These are phyloP conservation scores for Porodaedalea pini DNA, from an alignment of 1,284 basidiomycete species.

Conservation along the genomic window DNA sequence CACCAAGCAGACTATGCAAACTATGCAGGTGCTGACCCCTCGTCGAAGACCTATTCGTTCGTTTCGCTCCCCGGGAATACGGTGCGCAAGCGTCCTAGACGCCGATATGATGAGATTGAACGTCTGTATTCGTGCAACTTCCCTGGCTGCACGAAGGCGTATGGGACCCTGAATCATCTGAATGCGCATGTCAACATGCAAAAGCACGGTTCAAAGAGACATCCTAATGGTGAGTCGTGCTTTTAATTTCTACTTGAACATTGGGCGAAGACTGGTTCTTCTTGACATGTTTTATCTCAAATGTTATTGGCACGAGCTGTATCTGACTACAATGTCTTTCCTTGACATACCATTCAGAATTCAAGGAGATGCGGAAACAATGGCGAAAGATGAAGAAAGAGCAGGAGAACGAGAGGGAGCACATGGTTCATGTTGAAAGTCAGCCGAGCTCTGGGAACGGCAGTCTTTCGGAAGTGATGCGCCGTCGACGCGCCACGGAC, in stretches of 20 bases:
- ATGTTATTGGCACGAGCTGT: not conserved
- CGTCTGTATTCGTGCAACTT: conserved; percentile 84
- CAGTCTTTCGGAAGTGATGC: conserved; percentile 13
- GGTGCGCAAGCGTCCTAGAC: conserved; percentile 77
- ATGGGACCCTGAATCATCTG: conserved; percentile 87
- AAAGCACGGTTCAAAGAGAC: conserved; percentile 82
- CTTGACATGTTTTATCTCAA: too few species aligned
- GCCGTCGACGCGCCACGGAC: conserved; percentile 13
- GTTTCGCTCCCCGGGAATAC: conserved; percentile 74
- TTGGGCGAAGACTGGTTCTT: too few species aligned
- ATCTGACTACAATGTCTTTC: conserved; percentile 21
- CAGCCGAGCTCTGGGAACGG: not conserved
- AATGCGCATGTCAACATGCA: conserved; percentile 94
- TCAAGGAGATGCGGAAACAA: conserved; percentile 94
- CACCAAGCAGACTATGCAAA: conserved; percentile 5
- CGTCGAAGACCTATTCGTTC: conserved; percentile 70
- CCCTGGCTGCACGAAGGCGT: conserved; percentile 81
- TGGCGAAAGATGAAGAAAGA: conserved; percentile 94
- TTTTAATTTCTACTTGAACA: too few species aligned
- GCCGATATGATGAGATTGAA: conserved; percentile 89
- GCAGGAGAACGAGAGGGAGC: conserved; percentile 30
- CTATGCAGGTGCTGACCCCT: not conserved
- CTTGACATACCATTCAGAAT: conserved; percentile 58
- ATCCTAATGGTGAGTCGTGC: conserved; percentile 65
- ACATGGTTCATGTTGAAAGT: not conserved